Evolutionary conservation across 2,329 filamentous ascomycete species (phyloP).

Genomic region (Aphanoascus verrucosus): DNA sequence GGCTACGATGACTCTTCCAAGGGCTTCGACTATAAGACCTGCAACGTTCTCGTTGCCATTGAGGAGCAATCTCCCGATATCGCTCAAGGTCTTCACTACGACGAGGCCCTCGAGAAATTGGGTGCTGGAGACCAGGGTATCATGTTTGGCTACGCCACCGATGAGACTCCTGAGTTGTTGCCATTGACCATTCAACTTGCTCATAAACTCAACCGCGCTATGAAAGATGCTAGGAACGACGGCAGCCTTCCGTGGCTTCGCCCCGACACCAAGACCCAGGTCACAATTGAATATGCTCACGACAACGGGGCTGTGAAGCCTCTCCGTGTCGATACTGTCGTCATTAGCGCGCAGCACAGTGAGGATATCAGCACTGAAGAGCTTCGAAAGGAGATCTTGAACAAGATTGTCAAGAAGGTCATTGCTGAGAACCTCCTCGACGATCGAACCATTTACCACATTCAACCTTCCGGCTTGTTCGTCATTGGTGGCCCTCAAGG

Average conservation of each 20-base stretch:
- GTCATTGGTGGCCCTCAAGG: conserved; percentile 98
- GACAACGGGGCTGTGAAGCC: conserved; percentile 89
- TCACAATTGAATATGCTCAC: conserved; percentile 97
- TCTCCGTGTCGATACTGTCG: conserved; percentile 86
- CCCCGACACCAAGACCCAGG: conserved; percentile 99
- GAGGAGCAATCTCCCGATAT: conserved; percentile 99
- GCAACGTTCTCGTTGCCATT: conserved; percentile 95
- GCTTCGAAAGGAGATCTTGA: conserved; percentile 85
- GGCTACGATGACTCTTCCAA: conserved; percentile 95
- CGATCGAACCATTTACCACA: conserved; percentile 91
- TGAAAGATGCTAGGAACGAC: conserved; percentile 79
- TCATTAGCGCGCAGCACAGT: conserved; percentile 91
- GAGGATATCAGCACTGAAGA: conserved; percentile 80
- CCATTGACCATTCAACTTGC: conserved; percentile 87
- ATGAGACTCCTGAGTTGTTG: conserved; percentile 95
- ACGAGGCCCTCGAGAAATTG: conserved; percentile 92
- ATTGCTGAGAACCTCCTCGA: conserved; percentile 89
- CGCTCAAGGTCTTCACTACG: conserved; percentile 96
- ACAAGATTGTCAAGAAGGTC: conserved; percentile 93
- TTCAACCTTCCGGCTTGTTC: conserved; percentile 97
- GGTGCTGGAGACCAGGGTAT: conserved; percentile 99
- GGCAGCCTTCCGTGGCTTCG: conserved; percentile 86
- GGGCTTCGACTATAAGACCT: conserved; percentile 99
- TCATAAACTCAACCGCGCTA: conserved; percentile 93
- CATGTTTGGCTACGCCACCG: conserved; percentile 99